Percentiles rank a stretch among this genome's conserved stretches.
These are phyloP conservation scores for Ascochyta koolunga DNA, from an alignment of 2,329 filamentous ascomycete genomes.

Conservation along the genomic window DNA sequence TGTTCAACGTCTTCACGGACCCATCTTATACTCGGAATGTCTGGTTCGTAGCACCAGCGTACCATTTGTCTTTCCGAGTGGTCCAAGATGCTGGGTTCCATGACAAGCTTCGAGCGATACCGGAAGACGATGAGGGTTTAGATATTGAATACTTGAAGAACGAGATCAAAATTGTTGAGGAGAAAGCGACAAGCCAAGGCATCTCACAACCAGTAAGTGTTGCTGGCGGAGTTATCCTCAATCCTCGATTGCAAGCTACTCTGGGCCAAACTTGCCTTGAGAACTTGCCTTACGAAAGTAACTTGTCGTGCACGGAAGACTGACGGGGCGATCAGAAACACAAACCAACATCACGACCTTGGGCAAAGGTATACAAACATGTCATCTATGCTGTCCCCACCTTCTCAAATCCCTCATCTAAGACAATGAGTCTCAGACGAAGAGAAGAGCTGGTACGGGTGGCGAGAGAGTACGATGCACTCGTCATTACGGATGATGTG, in stretches of 20 bases:
- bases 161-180: conserved; percentile 59
- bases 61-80: conserved; percentile 83
- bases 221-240: neutral
- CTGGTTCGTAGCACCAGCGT: conserved; percentile 83
- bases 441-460: conserved; percentile 74
- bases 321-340: conserved; percentile 50
- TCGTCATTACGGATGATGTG: conserved; percentile 89
- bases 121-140: conserved; percentile 79
- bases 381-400: conserved; percentile 88
- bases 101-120: conserved; percentile 69
- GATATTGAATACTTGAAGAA: conserved; percentile 67
- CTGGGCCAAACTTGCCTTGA: neutral
- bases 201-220: conserved; percentile 53
- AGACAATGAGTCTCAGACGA: conserved; percentile 74
- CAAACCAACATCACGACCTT: conserved; percentile 62
- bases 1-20: conserved; percentile 82
- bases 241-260: neutral
- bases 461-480: conserved; percentile 77
- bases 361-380: conserved; percentile 82
- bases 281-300: neutral
- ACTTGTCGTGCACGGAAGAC: neutral
- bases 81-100: conserved; percentile 80
- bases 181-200: conserved; percentile 44
- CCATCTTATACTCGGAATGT: conserved; percentile 74
- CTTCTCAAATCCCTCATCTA: conserved; percentile 86